phyloP scores from a whole-genome alignment of 257 asterid species.

The Rhazya stricta region DNA sequence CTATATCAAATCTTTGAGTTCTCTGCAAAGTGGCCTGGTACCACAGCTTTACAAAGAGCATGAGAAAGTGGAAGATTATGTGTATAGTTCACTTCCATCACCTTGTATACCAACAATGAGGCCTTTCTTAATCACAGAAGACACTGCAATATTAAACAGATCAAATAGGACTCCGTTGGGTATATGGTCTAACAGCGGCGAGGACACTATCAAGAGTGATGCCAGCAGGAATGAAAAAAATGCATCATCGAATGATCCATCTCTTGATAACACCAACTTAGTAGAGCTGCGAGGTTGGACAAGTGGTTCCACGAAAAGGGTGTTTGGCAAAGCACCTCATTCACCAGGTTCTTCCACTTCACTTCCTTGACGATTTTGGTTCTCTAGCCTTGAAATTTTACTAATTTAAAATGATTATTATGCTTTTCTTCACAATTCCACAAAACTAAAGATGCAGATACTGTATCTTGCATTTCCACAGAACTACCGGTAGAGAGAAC shows the following conservation, averaged over 20 bases:
- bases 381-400: not conserved
- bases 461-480: not conserved
- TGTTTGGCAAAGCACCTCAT: conserved; percentile 7
- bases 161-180: conserved; percentile 20
- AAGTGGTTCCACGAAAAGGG: conserved; percentile 15
- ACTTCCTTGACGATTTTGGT: conserved; percentile 3
- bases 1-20: conserved; percentile 18
- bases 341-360: conserved; percentile 33
- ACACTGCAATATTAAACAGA: conserved; percentile 13
- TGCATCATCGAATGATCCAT: conserved; percentile 13
- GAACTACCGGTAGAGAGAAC: not conserved
- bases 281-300: conserved; percentile 15
- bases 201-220: conserved; percentile 11
- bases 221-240: conserved; percentile 1
- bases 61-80: conserved; percentile 28
- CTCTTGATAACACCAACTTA: conserved; percentile 10
- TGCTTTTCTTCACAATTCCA: not conserved
- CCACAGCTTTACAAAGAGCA: conserved; percentile 15
- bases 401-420: not conserved
- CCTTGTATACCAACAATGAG: conserved; percentile 24
- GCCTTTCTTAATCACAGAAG: conserved; percentile 35
- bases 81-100: conserved; percentile 12
- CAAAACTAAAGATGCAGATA: not conserved
- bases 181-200: conserved; percentile 9
- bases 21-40: conserved; percentile 25